Evolutionary conservation across 345 rosid genomes (phyloP), one percentile per base, ranked within the genome.

Genomic region (Acer campestre): DNA sequence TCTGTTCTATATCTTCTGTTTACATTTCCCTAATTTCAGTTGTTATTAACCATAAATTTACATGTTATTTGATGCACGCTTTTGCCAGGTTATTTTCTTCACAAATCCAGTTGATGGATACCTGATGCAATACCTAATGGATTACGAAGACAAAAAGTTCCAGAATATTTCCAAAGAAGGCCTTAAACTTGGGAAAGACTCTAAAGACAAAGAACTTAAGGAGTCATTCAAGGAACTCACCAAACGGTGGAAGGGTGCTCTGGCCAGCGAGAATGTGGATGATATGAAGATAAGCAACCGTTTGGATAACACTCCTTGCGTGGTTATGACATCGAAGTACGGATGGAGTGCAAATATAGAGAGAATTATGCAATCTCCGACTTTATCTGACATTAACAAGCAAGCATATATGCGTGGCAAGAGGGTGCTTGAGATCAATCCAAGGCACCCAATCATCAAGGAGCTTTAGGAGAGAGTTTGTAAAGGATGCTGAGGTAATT

Each of bases 261-360:
- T 96, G 77, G 88, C 91, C 17, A 88, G 82, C 22, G 98, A 92
- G 75, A 96, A 91, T 27, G 94, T 96, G 17, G 99, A 92, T 72
- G 92, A 89, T 74, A 97, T 96, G 80, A 96, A 90, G 86, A 87
- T 96, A 61, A 94, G 97, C 85, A 92, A 88, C 84, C 90, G 97
- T 42, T 86, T 96, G 88, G 99, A 88, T 67, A 82, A 92, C 89
- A 91, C 98, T 11, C 98, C 98, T 40, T 96, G 99, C 76, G 93
- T 96, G 51, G 99, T 94, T 25, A 97, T 94, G 66, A 96, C 99
- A 2, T 92, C 97, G 0, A 96, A 96, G 82, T 94, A 81, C 64
- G 98, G 99, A 66, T 96, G 98, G 98, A 96, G 98, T 75, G 92
- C 98, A 59, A 96, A 96, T 74, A 92, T 96, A 98, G 98, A 96